Base-by-base conservation (phyloP, 83 land plant species). In the Picea mariana region DNA sequence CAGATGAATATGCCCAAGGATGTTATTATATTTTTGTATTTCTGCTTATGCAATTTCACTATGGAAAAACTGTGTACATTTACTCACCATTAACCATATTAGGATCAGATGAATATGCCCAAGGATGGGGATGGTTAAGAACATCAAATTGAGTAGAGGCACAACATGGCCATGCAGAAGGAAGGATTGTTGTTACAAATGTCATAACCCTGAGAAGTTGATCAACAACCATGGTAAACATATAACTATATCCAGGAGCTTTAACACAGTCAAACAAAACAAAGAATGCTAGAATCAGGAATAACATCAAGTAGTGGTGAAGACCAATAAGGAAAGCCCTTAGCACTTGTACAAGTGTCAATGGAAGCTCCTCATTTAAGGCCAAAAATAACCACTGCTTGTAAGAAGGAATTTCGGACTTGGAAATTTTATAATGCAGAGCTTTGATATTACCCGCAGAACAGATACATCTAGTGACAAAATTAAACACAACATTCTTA, bases 201-300 rank as follows among this genome's bases (percentile, higher is more conserved):
- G 95, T 91, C 79, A 95, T 67, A 18, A 96, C 90, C 15, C 98
- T 87, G 68, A 95, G 84, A 78, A 95, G 90, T 26, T 95, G 88
- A 8, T 95, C 98, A 66, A 95, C 78, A 23, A 87, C 99, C 99
- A 97, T 97, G n/a, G 96, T 95, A 82, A 95, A 92, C 94, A 95
- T 95, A 75, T 95, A 97, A 40, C 98, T 88, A 20, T 96, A 96
- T 20, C 90, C 98, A 23, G 98, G 96, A 77, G 95, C 90, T 88
- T 92, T 89, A 23, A 93, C 89, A 58, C 91, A 92, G 82, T 90
- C 90, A 86, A 93, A 97, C 58, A 93, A 78, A 61, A 95, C 99
- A 13, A 98, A 97, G 86, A 97, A 97, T 34, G 83, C 92, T 75
- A 97, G 82, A 90, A 97, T 94, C 49, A 97, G 83, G 75, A 95